A percentile compares a stretch with the other conserved stretches of the same genome.
Evolutionary conservation across 441 rosid species (phyloP).

Genomic region (Viola pubescens): DNA sequence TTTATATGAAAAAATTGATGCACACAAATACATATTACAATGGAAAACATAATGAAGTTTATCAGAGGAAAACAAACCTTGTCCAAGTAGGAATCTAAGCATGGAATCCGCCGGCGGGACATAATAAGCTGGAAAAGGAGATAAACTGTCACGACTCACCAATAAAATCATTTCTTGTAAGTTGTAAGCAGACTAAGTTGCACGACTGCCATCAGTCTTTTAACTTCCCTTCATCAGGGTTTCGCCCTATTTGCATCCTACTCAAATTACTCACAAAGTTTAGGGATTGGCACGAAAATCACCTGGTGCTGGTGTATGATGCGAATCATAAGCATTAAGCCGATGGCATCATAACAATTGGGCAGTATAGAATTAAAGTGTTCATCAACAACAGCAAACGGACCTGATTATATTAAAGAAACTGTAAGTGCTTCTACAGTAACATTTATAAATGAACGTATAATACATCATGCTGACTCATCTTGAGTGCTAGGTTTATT

Average conservation of each 20-base stretch:
- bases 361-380: slow-evolving; percentile 84
- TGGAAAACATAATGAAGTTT: too few relatives aligned
- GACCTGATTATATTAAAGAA: slow-evolving; percentile 51
- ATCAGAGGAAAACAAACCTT: slow-evolving; percentile 39
- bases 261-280: too few relatives aligned
- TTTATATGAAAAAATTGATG: background rate
- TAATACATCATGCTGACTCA: too few relatives aligned
- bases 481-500: background rate
- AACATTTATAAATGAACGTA: too few relatives aligned
- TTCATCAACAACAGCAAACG: slow-evolving; percentile 92
- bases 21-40: too few relatives aligned
- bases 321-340: slow-evolving; percentile 97
- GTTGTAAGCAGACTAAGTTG: background rate
- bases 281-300: background rate
- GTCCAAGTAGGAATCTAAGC: slow-evolving; percentile 97
- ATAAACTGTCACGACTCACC: background rate
- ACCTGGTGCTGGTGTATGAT: slow-evolving; percentile 98
- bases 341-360: slow-evolving; percentile 94
- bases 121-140: slow-evolving; percentile 60
- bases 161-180: background rate
- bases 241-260: too few relatives aligned
- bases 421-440: too few relatives aligned
- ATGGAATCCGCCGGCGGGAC: slow-evolving; percentile 93
- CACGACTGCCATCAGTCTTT: too few relatives aligned
- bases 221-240: too few relatives aligned